Base-by-base conservation (phyloP, 2,329 filamentous ascomycete genomes). In the Zymoseptoria crescenta region DNA sequence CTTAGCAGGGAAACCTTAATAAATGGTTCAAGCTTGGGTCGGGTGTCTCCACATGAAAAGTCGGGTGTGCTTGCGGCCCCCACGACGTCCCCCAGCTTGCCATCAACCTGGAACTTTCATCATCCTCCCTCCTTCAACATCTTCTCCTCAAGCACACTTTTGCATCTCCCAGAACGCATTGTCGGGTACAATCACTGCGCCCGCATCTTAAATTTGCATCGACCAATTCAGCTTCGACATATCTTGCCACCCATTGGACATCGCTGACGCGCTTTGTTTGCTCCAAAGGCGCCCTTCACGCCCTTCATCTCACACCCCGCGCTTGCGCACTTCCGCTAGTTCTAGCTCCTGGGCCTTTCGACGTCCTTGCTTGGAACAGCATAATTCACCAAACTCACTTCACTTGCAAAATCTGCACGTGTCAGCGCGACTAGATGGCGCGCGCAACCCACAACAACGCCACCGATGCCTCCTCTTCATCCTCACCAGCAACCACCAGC, bases 361-460 rank as follows among this genome's bases (percentile, higher is more conserved):
- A 45, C 35, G 35, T 16, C 35, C 35, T 45, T 45, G 35, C 35
- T 45, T 45, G 35, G 35, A 16, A 45, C 35, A 45, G n/a, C 35
- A 45, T 45, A 45, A 45, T 29, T 52, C 50, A 52, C 50, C 24
- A 28, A 52, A 29, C 50, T 21, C 28, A 27, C 28, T 52, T 29
- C 50, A 52, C 50, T 29, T 27, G 20, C 50, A 52, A 27, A 9
- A 52, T 45, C 2, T 45, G 35, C 50, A 19, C 35, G 30, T 35
- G 29, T 13, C n/a, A 28, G 51, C 49, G 41, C 24, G 50, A 30
- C 52, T 30, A 19, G 28, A 60, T 62, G 60, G 58, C 61, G 56
- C 54, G 58, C 55, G 30, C 58, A 48, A 45, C 27, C 29, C 4
- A n/a, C 7, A 49, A n/a, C 19, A 24, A 49, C 49, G 54, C 21